A percentile compares a stretch with the other conserved stretches of the same genome.
phyloP scores from a whole-genome alignment of 768 basidiomycete species.

The Leucocoprinus leucothites region DNA sequence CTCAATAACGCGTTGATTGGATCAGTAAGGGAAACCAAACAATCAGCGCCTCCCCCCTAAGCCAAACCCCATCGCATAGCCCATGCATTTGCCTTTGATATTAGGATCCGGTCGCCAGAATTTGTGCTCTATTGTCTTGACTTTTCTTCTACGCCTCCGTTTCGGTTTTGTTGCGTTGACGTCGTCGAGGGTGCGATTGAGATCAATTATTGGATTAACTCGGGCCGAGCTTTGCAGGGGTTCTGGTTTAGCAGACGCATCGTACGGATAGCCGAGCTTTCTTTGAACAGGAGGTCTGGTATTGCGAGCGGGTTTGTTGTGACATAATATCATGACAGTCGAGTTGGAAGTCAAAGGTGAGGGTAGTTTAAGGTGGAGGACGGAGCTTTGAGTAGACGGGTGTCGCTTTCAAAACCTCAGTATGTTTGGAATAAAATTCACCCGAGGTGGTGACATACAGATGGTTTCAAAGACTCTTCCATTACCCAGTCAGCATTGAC shows the following conservation, averaged over 20 bases:
- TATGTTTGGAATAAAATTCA: neutral
- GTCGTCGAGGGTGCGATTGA: slow-evolving; percentile 9
- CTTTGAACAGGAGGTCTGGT: slow-evolving; percentile 39
- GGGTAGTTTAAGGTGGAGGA: neutral
- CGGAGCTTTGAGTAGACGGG: neutral
- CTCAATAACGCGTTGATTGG: slow-evolving; percentile 1
- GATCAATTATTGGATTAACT: slow-evolving; percentile 20
- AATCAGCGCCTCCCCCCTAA: slow-evolving; percentile 22
- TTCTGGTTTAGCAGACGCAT: slow-evolving; percentile 12
- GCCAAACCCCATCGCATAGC: slow-evolving; percentile 41
- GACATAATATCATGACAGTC: slow-evolving; percentile 29
- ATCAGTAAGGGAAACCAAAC: neutral
- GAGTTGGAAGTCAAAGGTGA: slow-evolving; percentile 2
- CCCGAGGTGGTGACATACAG: too few relatives aligned
- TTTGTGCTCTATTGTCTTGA: slow-evolving; percentile 3
- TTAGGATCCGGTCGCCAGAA: slow-evolving; percentile 40
- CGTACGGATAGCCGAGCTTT: slow-evolving; percentile 31
- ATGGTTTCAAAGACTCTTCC: slow-evolving; percentile 18
- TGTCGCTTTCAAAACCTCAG: neutral
- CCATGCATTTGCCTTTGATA: slow-evolving; percentile 34
- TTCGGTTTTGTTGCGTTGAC: slow-evolving; percentile 16
- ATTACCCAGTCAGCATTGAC: slow-evolving; percentile 33
- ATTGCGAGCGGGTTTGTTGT: slow-evolving; percentile 27
- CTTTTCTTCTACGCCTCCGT: slow-evolving; percentile 14
- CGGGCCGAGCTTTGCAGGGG: slow-evolving; percentile 1